Conservation (phyloP, 192 early-diverging fungal genomes). For the Coemansia sp. region DNA sequence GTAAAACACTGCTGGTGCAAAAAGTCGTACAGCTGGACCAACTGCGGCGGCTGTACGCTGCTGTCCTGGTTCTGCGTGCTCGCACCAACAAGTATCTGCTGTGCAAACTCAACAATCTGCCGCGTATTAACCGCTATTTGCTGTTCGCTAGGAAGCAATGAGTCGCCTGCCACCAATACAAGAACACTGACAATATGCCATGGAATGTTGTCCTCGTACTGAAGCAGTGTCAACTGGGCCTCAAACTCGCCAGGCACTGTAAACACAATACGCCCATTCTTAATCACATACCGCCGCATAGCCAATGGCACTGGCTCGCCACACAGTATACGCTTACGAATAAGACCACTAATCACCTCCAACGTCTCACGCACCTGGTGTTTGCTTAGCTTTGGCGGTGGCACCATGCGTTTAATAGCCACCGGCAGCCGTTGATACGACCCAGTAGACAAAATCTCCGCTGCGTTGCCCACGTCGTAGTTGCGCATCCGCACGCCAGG, state of each 20-base stretch:
- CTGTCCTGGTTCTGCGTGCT: neutral
- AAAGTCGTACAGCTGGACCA: slow-evolving; percentile 74
- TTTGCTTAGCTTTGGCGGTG: slow-evolving; percentile 59
- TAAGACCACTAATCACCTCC: slow-evolving; percentile 64
- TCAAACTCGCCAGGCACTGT: slow-evolving; percentile 59
- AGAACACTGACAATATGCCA: slow-evolving; percentile 75
- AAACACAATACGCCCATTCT: slow-evolving; percentile 74
- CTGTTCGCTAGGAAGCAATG: slow-evolving; percentile 19
- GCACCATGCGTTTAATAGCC: slow-evolving; percentile 68
- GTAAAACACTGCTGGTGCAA: slow-evolving; percentile 67
- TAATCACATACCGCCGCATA: slow-evolving; percentile 63
- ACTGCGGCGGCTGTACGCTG: slow-evolving; percentile 53
- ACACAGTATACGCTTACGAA: slow-evolving; percentile 69
- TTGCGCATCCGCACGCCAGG: slow-evolving; percentile 66
- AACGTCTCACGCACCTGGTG: slow-evolving; percentile 64
- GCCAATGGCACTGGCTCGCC: slow-evolving; percentile 70
- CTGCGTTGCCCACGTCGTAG: slow-evolving; percentile 79
- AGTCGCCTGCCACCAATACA: slow-evolving; percentile 60
- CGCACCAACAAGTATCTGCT: slow-evolving; percentile 31
- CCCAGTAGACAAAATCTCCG: slow-evolving; percentile 84
- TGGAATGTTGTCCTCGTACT: slow-evolving; percentile 54
- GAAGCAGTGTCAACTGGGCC: slow-evolving; percentile 68
- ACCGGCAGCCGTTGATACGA: slow-evolving; percentile 77
- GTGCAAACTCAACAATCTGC: slow-evolving; percentile 30
- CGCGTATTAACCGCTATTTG: slow-evolving; percentile 34